These are phyloP conservation scores for Plasmodium gaboni DNA, from an alignment of 169 alveolate species.

Conservation along the genomic window DNA sequence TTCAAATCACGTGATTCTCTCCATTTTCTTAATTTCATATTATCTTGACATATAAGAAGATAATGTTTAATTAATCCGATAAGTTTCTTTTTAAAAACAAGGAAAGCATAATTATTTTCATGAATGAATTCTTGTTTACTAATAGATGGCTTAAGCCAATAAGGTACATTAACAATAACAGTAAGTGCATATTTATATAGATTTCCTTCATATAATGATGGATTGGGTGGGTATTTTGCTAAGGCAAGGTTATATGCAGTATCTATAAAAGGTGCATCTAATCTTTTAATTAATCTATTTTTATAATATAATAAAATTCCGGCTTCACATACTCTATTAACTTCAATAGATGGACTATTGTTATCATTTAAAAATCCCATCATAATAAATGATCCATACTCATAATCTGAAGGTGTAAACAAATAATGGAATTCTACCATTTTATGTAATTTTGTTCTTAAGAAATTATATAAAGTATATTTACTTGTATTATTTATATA, in stretches of 20 bases:
- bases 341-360: conserved; percentile 47
- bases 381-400: conserved; percentile 87
- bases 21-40: conserved; percentile 82
- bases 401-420: conserved; percentile 90
- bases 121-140: conserved; percentile 92
- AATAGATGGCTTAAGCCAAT: conserved; percentile 92
- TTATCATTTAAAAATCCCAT: conserved; percentile 90
- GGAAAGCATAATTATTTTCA: conserved; percentile 89
- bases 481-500: conserved; percentile 65
- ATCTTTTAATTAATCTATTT: conserved; percentile 88
- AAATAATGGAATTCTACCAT: conserved; percentile 87
- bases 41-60: conserved; percentile 82
- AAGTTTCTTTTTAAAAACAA: conserved; percentile 86
- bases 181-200: conserved; percentile 88
- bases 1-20: conserved; percentile 68
- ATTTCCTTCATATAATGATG: conserved; percentile 77
- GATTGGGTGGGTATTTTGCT: conserved; percentile 79
- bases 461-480: conserved; percentile 79
- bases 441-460: conserved; percentile 77
- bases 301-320: conserved; percentile 91
- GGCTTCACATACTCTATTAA: conserved; percentile 88
- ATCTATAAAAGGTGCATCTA: conserved; percentile 92
- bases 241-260: conserved; percentile 83
- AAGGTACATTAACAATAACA: conserved; percentile 91
- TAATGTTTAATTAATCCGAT: conserved; percentile 82